phyloP scores from a whole-genome alignment of 768 basidiomycete genomes.

The Lentinula edodes region DNA sequence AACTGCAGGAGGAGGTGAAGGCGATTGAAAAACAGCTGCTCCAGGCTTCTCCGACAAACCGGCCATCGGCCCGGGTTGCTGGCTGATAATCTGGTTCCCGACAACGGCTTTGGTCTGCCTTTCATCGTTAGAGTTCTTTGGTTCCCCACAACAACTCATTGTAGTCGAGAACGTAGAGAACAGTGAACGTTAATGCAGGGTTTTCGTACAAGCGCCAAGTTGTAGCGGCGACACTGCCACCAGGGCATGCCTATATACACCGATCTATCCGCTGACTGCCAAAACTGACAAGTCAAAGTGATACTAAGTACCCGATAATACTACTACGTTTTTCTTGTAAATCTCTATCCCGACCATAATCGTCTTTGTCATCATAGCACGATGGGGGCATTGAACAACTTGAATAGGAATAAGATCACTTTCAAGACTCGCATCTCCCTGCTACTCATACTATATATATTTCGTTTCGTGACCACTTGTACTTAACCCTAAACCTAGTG shows the following conservation, averaged over 20 bases:
- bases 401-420: no score
- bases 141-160: slow-evolving; percentile 70
- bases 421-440: no score
- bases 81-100: slow-evolving; percentile 31
- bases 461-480: no score
- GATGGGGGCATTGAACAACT: no score
- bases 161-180: neutral
- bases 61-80: slow-evolving; percentile 45
- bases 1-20: slow-evolving; percentile 40
- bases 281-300: no score
- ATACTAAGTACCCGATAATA: no score
- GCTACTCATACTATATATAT: no score
- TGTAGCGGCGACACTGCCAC: slow-evolving; percentile 2
- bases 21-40: slow-evolving; percentile 26
- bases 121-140: slow-evolving; percentile 23
- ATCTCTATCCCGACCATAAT: no score
- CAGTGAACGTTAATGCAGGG: neutral
- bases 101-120: slow-evolving; percentile 26
- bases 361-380: no score
- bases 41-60: slow-evolving; percentile 36
- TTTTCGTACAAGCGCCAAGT: neutral
- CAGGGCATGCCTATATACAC: neutral
- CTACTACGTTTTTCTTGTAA: no score
- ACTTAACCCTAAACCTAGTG: no score
- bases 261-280: no score